Evolutionary conservation across 768 basidiomycete genomes (phyloP).

Genomic region (Amanita fuliginea): DNA sequence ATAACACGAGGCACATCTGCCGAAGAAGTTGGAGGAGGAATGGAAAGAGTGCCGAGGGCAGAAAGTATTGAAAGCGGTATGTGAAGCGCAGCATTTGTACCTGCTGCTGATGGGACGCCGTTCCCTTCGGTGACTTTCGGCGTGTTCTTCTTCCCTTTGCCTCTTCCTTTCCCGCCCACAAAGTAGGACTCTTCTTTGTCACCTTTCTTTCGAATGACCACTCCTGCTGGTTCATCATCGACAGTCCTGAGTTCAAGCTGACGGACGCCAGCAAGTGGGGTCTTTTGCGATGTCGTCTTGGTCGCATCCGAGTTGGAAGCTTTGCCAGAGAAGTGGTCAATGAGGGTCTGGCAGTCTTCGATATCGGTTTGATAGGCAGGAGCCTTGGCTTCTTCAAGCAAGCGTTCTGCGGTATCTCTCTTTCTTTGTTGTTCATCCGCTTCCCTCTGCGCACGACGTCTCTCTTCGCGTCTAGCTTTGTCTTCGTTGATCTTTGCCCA

Average conservation of each 20-base stretch:
- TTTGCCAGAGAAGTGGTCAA: constrained; percentile 75
- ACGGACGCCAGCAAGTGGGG: constrained; percentile 53
- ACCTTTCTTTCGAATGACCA: constrained; percentile 85
- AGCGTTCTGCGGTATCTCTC: constrained; percentile 63
- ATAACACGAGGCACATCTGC: constrained; percentile 76
- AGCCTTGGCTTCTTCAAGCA: constrained; percentile 82
- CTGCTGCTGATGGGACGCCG: constrained; percentile 11
- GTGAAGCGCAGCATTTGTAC: constrained; percentile 34
- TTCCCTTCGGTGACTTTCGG: constrained; percentile 15
- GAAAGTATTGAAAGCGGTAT: constrained; percentile 79
- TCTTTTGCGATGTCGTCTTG: constrained; percentile 29
- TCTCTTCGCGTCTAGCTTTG: constrained; percentile 72
- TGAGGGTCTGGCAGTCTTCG: constrained; percentile 91
- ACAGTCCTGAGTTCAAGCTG: constrained; percentile 82
- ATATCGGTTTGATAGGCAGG: constrained; percentile 92
- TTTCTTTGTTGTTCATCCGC: constrained; percentile 73
- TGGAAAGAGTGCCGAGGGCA: constrained; percentile 80
- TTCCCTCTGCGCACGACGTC: constrained; percentile 59
- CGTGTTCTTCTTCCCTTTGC: constrained; percentile 46
- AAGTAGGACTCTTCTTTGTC: constrained; percentile 78
- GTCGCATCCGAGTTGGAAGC: constrained; percentile 30
- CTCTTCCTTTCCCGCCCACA: constrained; percentile 57
- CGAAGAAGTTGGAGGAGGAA: constrained; percentile 74
- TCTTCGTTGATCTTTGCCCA: constrained; percentile 85
- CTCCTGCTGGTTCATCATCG: constrained; percentile 56